Evolutionary conservation across 1,284 basidiomycete genomes (phyloP), one percentile per base, ranked within the genome.

Genomic region (Ustilago bromivora): DNA sequence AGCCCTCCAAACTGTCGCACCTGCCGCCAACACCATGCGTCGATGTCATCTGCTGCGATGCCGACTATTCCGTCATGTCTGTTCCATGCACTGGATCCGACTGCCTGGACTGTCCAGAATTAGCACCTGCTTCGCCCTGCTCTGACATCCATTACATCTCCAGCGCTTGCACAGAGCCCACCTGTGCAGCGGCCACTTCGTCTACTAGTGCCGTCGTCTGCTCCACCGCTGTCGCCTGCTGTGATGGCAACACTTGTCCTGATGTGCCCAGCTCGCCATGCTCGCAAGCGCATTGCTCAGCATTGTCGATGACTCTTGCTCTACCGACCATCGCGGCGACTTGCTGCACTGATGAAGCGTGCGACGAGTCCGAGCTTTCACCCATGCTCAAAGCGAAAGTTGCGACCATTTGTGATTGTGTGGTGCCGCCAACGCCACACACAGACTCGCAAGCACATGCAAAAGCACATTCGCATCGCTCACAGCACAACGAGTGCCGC

Each of bases 121-220:
- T 66, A 40, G 57, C 55, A 8, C 52, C 59, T 5, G 19, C 61
- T 9, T 76, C 74, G 38, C 74, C 74, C 13, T 71, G 74, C 17
- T 69, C 62, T 23, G 69, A 76, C 54, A 40, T 52, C 28, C 68
- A 62, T 19, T 69, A 76, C 62, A 68, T 76, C 56, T 71, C 74
- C 8, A 68, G 69, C 32, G 40, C 58, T 3, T 76, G 74, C 55
- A 68, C 69, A 2, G 53, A 71, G 12, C 65, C 74, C 4, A 53
- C 64, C n/a, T 77, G 75, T 34, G 66, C 47, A 32, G 66, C 66
- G 4, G 71, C 64, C n/a, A 31, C 56, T 13, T 68, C 68, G 6
- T 70, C 75, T n/a, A 56, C 66, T 9, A 57, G 35, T 15, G 28
- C 53, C 38, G 12, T 61, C 38, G 13, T 55, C 32, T 61, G 66